Evolutionary conservation across 176 grass and related monocot species (phyloP).

Genomic region (Stipa capillata): DNA sequence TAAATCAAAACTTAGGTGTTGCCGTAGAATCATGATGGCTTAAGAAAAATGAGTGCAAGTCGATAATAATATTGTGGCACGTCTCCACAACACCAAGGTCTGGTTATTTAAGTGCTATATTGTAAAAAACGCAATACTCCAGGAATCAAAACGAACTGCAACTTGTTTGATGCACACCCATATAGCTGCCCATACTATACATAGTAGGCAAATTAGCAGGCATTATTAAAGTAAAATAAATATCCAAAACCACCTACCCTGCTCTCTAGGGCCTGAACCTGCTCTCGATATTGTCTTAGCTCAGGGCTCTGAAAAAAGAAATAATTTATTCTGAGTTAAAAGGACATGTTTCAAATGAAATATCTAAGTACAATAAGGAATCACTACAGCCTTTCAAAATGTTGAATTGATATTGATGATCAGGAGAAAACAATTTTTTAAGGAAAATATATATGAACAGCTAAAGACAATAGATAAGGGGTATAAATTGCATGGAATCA

Average conservation of each 20-base stretch:
- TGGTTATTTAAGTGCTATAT: neutral
- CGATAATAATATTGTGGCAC: neutral
- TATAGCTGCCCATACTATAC: neutral
- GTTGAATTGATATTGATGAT: neutral
- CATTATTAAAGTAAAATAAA: neutral
- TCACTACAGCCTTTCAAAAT: neutral
- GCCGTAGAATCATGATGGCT: neutral
- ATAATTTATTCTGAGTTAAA: slow-evolving; percentile 8
- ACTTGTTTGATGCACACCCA: neutral
- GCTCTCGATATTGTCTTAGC: slow-evolving; percentile 48
- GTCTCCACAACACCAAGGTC: no score
- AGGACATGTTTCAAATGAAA: neutral
- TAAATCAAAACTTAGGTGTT: neutral
- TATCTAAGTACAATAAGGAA: neutral
- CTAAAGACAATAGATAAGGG: neutral
- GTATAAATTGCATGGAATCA: neutral
- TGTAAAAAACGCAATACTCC: neutral
- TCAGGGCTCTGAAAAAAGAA: slow-evolving; percentile 48
- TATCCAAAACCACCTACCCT: slow-evolving; percentile 38
- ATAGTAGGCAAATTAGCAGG: neutral
- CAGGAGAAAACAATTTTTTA: neutral
- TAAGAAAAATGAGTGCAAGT: neutral
- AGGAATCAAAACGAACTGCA: slow-evolving; percentile 12
- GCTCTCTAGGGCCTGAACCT: slow-evolving; percentile 47
- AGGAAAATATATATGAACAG: neutral